A percentile compares a stretch with the other conserved stretches of the same genome.
These are phyloP conservation scores for Pseudogymnoascus sp. DNA, from an alignment of 2,329 filamentous ascomycete species.

Conservation along the genomic window DNA sequence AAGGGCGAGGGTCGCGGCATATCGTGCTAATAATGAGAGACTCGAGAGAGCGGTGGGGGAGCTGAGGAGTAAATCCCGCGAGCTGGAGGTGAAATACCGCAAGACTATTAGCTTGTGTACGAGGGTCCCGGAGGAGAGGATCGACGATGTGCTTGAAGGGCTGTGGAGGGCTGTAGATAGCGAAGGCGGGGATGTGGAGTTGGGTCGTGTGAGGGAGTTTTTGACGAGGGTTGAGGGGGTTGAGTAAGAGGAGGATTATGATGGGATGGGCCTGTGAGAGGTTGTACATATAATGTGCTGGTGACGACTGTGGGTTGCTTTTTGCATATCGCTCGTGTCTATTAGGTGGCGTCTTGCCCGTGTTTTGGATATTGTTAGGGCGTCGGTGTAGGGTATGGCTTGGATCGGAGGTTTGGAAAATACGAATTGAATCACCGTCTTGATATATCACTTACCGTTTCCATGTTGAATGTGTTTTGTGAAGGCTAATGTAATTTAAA, in stretches of 20 bases:
- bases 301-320: background rate
- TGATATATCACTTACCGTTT: background rate
- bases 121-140: constrained; percentile 62
- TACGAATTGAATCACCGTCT: background rate
- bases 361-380: background rate
- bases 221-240: constrained; percentile 62
- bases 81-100: constrained; percentile 80
- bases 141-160: constrained; percentile 71
- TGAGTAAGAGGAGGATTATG: constrained; percentile 8
- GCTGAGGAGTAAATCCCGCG: constrained; percentile 70
- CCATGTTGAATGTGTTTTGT: background rate
- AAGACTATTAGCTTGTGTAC: constrained; percentile 84
- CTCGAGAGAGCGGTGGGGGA: constrained; percentile 59
- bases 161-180: constrained; percentile 84
- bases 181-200: constrained; percentile 67
- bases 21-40: constrained; percentile 57
- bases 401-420: background rate
- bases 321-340: background rate
- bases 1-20: constrained; percentile 59
- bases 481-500: background rate
- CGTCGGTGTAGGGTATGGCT: background rate
- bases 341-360: background rate
- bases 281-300: constrained; percentile 1
- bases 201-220: constrained; percentile 69
- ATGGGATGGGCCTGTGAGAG: background rate